phyloP scores from a whole-genome alignment of 768 basidiomycete genomes.

The Auriscalpium orientale region DNA sequence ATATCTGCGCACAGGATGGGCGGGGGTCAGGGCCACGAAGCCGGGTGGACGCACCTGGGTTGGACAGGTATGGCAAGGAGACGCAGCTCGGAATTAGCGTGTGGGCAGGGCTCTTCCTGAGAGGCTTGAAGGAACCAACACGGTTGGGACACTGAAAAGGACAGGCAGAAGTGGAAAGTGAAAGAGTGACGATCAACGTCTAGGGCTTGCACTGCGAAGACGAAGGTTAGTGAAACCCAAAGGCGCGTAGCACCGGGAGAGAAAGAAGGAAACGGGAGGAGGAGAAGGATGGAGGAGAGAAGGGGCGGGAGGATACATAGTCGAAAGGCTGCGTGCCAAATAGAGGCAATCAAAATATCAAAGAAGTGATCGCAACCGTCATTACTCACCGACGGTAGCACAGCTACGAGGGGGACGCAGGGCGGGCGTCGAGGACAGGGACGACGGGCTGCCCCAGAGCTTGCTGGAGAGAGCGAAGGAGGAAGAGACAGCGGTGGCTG shows the following conservation, averaged over 20 bases:
- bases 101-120: background rate
- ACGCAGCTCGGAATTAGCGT: background rate
- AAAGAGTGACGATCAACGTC: conserved; percentile 11
- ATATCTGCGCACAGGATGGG: background rate
- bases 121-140: conserved; percentile 3
- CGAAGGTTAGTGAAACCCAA: conserved; percentile 24
- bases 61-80: background rate
- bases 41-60: background rate
- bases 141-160: conserved; percentile 1
- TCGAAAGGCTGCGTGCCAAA: conserved; percentile 5
- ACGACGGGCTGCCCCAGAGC: no score
- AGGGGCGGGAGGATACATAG: conserved; percentile 12
- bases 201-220: conserved; percentile 16
- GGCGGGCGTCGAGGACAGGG: no score
- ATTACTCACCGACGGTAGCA: background rate
- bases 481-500: no score
- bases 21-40: background rate
- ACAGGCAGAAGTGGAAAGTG: background rate
- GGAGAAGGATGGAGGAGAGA: conserved; percentile 18
- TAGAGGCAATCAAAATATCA: conserved; percentile 6
- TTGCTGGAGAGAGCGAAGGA: no score
- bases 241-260: conserved; percentile 4
- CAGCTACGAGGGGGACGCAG: background rate
- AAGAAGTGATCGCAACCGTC: background rate
- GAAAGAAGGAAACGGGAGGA: conserved; percentile 23